These are phyloP conservation scores for Elaeis oleifera DNA, from an alignment of 202 grass and related monocot genomes.

Conservation along the genomic window DNA sequence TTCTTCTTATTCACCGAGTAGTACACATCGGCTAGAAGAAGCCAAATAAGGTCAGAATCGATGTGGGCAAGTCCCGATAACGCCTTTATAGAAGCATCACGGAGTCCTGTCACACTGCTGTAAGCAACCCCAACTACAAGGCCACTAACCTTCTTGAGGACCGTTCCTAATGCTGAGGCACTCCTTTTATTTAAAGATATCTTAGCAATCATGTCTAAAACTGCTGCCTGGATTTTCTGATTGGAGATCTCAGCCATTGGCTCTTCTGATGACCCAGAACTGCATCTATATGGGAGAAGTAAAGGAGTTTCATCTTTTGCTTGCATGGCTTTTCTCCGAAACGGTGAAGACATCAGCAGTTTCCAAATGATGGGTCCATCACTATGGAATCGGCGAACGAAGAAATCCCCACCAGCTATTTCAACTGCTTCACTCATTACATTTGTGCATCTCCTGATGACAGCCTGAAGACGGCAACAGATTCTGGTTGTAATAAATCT, in stretches of 20 bases:
- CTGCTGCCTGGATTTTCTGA: constrained; percentile 78
- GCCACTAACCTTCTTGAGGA: constrained; percentile 63
- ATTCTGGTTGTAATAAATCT: constrained; percentile 13
- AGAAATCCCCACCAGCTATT: constrained; percentile 83
- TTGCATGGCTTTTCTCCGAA: constrained; percentile 40
- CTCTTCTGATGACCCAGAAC: constrained; percentile 42
- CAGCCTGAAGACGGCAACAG: constrained; percentile 36
- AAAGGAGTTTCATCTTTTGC: constrained; percentile 52
- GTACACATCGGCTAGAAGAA: constrained; percentile 84
- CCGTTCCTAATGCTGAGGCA: constrained; percentile 57
- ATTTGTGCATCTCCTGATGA: constrained; percentile 69
- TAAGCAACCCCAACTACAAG: constrained; percentile 86
- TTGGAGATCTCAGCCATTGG: constrained; percentile 85
- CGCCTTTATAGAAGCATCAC: constrained; percentile 60
- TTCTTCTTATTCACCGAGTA: constrained; percentile 58
- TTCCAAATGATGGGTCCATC: constrained; percentile 74
- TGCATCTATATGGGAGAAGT: constrained; percentile 71
- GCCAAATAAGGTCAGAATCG: constrained; percentile 84
- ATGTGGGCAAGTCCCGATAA: constrained; percentile 59
- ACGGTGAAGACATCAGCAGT: constrained; percentile 59
- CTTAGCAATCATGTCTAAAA: constrained; percentile 68
- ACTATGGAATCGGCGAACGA: constrained; percentile 70
- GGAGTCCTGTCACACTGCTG: constrained; percentile 43
- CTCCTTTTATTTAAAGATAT: constrained; percentile 58
- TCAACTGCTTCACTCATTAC: constrained; percentile 46